Base-by-base conservation (phyloP, 2,329 filamentous ascomycete genomes). In the Xylaria sp. region DNA sequence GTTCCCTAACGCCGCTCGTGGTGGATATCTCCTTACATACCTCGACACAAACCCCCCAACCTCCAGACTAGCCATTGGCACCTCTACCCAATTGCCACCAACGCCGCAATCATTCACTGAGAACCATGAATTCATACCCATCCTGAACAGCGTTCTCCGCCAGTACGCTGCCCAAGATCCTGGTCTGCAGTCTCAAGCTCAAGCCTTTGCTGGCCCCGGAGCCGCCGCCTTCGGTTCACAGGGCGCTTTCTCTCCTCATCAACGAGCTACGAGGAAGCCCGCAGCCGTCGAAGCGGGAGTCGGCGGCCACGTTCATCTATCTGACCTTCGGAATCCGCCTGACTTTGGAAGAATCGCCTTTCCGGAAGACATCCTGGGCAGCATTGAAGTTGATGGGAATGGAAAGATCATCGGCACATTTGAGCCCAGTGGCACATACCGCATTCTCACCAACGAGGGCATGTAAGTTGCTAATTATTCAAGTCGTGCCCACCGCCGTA, bases 341-440 rank as follows among this genome's bases (percentile, higher is more conserved):
- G 89, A 91, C 74, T 92, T 85, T 82, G 90, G 90, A 18, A 81
- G 90, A 62, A 91, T 92, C 76, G 89, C 90, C 1, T 91, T 87
- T 84, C 89, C 90, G 1, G 90, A 92, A 74, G 90, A 92, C 75
- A 92, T 92, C 46, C 81, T 92, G 63, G 90, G 90, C 46, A 91
- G 89, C 71, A 84, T 92, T 50, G 87, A 91, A 76, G 90, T 92
- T 5, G 84, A 91, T 75, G 83, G 82, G 1, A 72, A 80, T 7
- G 90, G 90, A 0, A 77, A 85, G 34, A 86, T 91, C 61, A 81
- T 90, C 32, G 88, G 88, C 25, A 85, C 84, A 71, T 87, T 87
- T 71, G 84, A 89, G 78, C 81, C 84, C 1, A 90, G 88, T 70
- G 88, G 88, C 15, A 91, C 88, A 3, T 91, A 91, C 76, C 85